Conservation (phyloP, 306 rosid genomes). For the Ziziphus jujuba region DNA sequence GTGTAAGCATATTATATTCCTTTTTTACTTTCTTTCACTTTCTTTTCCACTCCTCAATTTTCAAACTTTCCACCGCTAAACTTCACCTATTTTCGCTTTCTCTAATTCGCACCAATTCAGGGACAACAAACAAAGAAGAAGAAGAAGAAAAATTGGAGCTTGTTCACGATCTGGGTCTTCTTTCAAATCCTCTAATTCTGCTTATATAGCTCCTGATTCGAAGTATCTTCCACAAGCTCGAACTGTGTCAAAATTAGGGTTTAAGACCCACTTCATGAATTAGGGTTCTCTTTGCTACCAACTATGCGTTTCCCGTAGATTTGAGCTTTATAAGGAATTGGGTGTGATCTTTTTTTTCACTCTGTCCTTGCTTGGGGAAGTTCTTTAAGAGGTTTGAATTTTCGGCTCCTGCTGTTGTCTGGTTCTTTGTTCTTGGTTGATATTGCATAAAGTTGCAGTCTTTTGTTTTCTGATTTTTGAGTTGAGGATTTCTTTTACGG, state of each 20-base stretch:
- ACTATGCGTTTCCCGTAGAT: background rate
- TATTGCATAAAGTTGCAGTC: background rate
- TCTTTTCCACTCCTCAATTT: background rate
- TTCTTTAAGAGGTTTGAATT: conserved; percentile 11
- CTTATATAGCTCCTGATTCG: background rate
- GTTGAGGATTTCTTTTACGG: background rate
- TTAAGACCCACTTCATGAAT: background rate
- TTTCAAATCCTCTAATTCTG: conserved; percentile 4
- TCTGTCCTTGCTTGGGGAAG: background rate
- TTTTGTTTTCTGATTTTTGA: background rate
- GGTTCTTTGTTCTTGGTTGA: conserved; percentile 17
- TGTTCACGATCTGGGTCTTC: conserved; percentile 12
- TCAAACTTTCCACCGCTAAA: background rate
- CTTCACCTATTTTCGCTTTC: background rate
- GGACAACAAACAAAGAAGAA: background rate
- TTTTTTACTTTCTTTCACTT: background rate
- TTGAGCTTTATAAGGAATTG: conserved; percentile 18
- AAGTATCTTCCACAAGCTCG: background rate
- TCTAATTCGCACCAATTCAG: background rate
- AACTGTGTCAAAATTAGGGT: conserved; percentile 24
- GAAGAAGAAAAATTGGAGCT: background rate
- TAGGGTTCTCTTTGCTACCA: conserved; percentile 17
- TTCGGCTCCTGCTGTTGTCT: conserved; percentile 3
- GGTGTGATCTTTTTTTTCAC: background rate
- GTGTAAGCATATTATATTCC: conserved; percentile 11